These are phyloP conservation scores for Axilococcus clingmanii DNA, from an alignment of 139 green algal species.

Conservation along the genomic window DNA sequence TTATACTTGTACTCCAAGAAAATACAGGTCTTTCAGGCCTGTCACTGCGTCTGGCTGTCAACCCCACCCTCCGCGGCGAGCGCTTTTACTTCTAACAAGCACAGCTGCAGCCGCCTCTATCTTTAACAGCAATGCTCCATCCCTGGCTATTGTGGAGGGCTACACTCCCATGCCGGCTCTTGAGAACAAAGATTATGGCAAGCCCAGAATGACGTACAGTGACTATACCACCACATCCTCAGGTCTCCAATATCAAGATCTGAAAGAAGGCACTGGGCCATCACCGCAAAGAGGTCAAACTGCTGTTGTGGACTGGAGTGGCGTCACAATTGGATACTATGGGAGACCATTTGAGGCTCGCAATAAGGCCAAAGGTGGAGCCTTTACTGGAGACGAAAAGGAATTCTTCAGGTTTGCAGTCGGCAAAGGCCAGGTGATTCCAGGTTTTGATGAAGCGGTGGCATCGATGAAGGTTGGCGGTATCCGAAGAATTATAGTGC, in stretches of 20 bases:
- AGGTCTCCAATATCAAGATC: conserved; percentile 60
- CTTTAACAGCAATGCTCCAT: background rate
- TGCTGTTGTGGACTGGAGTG: conserved; percentile 82
- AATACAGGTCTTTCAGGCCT: too few species aligned
- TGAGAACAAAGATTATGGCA: conserved; percentile 4
- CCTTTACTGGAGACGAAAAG: conserved; percentile 58
- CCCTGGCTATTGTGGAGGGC: background rate
- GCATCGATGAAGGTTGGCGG: conserved; percentile 58
- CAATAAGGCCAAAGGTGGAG: conserved; percentile 75
- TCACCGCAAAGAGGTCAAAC: conserved; percentile 33
- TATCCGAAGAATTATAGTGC: conserved; percentile 69
- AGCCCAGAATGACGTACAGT: conserved; percentile 14
- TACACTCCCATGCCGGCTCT: conserved; percentile 3
- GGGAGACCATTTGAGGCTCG: conserved; percentile 72
- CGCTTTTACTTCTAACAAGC: too few species aligned
- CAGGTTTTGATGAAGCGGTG: conserved; percentile 72
- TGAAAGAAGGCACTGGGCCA: conserved; percentile 35
- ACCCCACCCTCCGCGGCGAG: too few species aligned
- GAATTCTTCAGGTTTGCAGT: conserved; percentile 55
- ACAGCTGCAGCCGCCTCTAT: too few species aligned
- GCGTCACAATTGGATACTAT: conserved; percentile 87
- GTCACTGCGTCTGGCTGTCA: too few species aligned
- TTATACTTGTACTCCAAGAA: too few species aligned
- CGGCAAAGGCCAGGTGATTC: conserved; percentile 46
- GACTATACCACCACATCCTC: conserved; percentile 36